Evolutionary conservation across 305 asterid species (phyloP), one percentile per base, ranked within the genome.

Genomic region (Rubia peregrina): DNA sequence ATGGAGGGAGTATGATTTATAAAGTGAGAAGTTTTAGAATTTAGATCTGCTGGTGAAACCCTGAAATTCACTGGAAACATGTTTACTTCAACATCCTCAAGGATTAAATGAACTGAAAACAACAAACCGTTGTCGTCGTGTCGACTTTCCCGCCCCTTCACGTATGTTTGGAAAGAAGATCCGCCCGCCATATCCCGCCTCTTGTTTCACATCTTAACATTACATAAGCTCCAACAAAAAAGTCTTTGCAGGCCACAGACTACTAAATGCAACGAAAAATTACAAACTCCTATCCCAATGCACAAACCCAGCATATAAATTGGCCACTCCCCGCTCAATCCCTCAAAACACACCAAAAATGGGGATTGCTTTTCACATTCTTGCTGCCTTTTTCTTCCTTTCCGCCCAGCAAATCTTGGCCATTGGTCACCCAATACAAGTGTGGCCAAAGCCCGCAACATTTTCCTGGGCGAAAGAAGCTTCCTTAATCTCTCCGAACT

Each of bases 381-480:
- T 40, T 7, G 49, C 70, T 57, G 41, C 76, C 44, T 51, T 79
- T 26, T 63, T 63, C 67, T 21, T 71, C 14, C 24, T 10, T 63
- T 48, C 72, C 26, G 16, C 65, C 51, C 77, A 65, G 44, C 82
- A 69, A 77, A 79, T 81, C 81, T 75, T 88, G 77, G 88, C 93
- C 83, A 81, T 74, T 40, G 67, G 66, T 71, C 83, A 65, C 69
- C 94, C 96, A 4, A 76, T 90, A 85, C 80, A 87, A 71, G 83
- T 93, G 38, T 93, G 97, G 98, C 97, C 98, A 65, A 85, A 80
- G 76, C 98, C 98, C 86, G 85, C 87, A 46, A 75, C 69, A 16
- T 80, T 89, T 85, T 69, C 41, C 2, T 90, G 96, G 98, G 78
- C 90, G 72, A 92, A 92, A 43, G 87, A 80, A 68, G 76, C 87